Evolutionary conservation across 805 yeast genomes (phyloP).

Genomic region (Spencermartinsiella europaea): DNA sequence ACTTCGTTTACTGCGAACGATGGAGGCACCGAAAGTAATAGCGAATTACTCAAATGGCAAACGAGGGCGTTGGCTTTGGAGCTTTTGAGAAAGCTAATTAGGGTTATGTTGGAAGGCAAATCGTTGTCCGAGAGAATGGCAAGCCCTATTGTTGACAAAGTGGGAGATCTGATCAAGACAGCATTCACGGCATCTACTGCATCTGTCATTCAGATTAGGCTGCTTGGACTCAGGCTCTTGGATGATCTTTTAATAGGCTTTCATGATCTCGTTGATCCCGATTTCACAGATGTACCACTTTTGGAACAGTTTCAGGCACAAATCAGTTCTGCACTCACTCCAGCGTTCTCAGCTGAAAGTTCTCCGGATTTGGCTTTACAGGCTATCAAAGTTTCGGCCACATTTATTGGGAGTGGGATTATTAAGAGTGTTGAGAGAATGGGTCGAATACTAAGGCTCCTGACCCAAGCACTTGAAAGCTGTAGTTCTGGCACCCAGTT

Average conservation of each 20-base stretch:
- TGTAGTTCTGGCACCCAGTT: slow-evolving; percentile 33
- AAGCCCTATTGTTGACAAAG: slow-evolving; percentile 24
- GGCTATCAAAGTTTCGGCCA: slow-evolving; percentile 75
- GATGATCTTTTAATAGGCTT: slow-evolving; percentile 56
- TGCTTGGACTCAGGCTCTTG: slow-evolving; percentile 61
- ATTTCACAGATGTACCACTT: slow-evolving; percentile 63
- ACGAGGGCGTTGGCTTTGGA: slow-evolving; percentile 35
- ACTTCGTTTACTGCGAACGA: slow-evolving; percentile 30
- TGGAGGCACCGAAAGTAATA: slow-evolving; percentile 13
- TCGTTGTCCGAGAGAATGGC: slow-evolving; percentile 18
- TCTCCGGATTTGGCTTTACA: slow-evolving; percentile 67
- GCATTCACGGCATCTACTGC: slow-evolving; percentile 81
- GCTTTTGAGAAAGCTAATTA: slow-evolving; percentile 30
- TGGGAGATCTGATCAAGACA: slow-evolving; percentile 62
- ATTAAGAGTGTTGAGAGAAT: slow-evolving; percentile 43
- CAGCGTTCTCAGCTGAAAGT: slow-evolving; percentile 73
- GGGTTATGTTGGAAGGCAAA: slow-evolving; percentile 19
- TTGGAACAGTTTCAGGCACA: slow-evolving; percentile 94
- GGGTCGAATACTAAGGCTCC: slow-evolving; percentile 55
- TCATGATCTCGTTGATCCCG: slow-evolving; percentile 62
- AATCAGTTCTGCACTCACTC: slow-evolving; percentile 81
- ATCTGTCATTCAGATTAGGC: slow-evolving; percentile 52
- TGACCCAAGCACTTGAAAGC: slow-evolving; percentile 63
- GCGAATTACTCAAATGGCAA: slow-evolving; percentile 40
- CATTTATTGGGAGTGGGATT: slow-evolving; percentile 60